Evolutionary conservation across 257 asterid genomes (phyloP), one percentile per base, ranked within the genome.

Genomic region (Plantago ovata): DNA sequence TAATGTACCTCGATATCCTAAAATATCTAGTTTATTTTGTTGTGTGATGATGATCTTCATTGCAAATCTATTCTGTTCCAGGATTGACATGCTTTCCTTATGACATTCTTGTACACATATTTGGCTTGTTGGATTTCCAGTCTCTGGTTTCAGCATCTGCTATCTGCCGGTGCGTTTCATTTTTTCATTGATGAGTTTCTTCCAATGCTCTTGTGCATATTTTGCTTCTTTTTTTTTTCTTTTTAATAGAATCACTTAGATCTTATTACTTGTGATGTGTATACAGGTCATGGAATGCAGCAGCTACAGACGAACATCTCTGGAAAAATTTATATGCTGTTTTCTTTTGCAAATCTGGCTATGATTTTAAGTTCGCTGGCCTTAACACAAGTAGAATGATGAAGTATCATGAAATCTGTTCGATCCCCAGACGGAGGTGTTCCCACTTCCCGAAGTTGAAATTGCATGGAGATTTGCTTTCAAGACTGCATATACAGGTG

Each of bases 271-370:
- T 56, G 71, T 20, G 61, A 38, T 9, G 12, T 38, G 47, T 38
- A 4, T 68, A 39, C 77, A 91, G 98, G 78, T 75, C 72, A 46
- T 88, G 98, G 97, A 74, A 72, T 76, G 68, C 22, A 18, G 89
- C 87, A 47, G 83, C 97, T 56, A 47, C 71, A 64, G 98, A 88
- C 52, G 71, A 82, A 75, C 66, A 62, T 63, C 76, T 92, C 9
- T 92, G 97, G 97, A 65, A 82, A 68, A 64, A 50, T 1, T 72
- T 89, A 15, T 76, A 77, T 61, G 45, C 51, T 32, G 59, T 51
- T 56, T 83, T 71, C 72, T 81, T 84, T 53, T 66, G 75, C 42
- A 46, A 46, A 60, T 67, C 67, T 49, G 57, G 42, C 32, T 56
- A 55, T 62, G 10, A 21, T 49, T 10, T 51, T 24, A 62, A 61